A percentile compares a stretch with the other conserved stretches of the same genome.
phyloP scores from a whole-genome alignment of 129 eudicot genomes.

The Lonicera japonica region DNA sequence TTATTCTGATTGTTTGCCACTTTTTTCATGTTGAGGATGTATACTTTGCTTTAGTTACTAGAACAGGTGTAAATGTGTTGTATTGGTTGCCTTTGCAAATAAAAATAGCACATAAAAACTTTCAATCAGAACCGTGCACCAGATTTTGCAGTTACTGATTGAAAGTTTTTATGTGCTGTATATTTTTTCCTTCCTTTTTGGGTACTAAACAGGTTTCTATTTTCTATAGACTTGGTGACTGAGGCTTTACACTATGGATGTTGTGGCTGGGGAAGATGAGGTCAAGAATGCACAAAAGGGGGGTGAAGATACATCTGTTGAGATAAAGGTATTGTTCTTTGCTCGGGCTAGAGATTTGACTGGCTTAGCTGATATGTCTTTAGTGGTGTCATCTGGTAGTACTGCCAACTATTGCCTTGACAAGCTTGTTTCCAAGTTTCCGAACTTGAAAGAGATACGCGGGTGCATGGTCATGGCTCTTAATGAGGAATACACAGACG shows the following conservation, averaged over 20 bases:
- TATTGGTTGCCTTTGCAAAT: too few species aligned
- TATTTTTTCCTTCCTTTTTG: not conserved
- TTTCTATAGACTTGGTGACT: not conserved
- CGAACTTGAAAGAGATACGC: constrained; percentile 69
- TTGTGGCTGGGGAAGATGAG: not conserved
- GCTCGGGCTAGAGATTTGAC: constrained; percentile 95
- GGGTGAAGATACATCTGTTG: constrained; percentile 18
- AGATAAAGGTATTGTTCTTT: constrained; percentile 74
- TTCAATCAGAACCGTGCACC: too few species aligned
- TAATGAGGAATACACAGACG: constrained; percentile 82
- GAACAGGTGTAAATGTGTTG: too few species aligned
- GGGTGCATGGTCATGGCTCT: constrained; percentile 83
- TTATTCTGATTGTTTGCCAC: too few species aligned
- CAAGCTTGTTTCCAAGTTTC: constrained; percentile 52
- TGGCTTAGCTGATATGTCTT: constrained; percentile 54
- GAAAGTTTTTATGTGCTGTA: not conserved
- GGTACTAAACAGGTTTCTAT: not conserved
- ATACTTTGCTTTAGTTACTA: too few species aligned
- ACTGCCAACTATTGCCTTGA: constrained; percentile 71
- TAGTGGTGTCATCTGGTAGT: constrained; percentile 63
- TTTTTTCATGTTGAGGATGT: too few species aligned
- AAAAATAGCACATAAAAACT: too few species aligned
- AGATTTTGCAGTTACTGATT: not conserved
- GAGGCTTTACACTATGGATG: constrained; percentile 1
- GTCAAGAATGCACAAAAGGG: constrained; percentile 1